These are phyloP conservation scores for Haematococcus lacustris DNA, from an alignment of 139 green algal genomes.

Conservation along the genomic window DNA sequence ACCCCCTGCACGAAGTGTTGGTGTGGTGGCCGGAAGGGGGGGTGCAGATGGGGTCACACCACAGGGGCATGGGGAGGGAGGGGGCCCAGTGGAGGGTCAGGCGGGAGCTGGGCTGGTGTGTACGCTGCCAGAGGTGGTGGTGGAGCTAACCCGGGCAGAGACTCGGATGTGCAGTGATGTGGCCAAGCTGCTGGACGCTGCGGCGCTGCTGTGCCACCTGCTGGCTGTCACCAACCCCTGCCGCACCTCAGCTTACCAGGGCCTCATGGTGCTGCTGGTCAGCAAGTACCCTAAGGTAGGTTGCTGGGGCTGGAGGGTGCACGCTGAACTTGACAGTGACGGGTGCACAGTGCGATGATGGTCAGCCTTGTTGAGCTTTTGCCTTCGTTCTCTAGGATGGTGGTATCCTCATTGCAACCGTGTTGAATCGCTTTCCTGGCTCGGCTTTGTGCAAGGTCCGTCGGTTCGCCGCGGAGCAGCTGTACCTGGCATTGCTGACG, in stretches of 20 bases:
- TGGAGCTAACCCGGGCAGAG: slow-evolving; percentile 43
- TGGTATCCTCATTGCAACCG: not conserved
- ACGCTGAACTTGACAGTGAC: not conserved
- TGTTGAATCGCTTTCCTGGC: not conserved
- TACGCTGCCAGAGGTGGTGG: slow-evolving; percentile 18
- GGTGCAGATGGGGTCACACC: too few species aligned
- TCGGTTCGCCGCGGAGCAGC: slow-evolving; percentile 67
- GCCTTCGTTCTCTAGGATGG: not conserved
- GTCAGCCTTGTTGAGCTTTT: not conserved
- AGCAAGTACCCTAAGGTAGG: slow-evolving; percentile 55
- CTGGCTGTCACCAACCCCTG: slow-evolving; percentile 11
- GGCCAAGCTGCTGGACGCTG: slow-evolving; percentile 45
- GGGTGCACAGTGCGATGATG: too few species aligned
- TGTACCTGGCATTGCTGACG: slow-evolving; percentile 73
- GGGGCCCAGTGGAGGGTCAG: slow-evolving; percentile 1
- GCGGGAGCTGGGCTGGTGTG: not conserved
- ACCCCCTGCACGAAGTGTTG: too few species aligned
- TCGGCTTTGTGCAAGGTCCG: slow-evolving; percentile 38
- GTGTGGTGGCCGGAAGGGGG: too few species aligned
- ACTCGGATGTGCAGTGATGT: slow-evolving; percentile 58
- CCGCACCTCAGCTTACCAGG: slow-evolving; percentile 40
- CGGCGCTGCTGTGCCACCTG: slow-evolving; percentile 19
- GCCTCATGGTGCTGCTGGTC: slow-evolving; percentile 53
- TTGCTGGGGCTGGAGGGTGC: not conserved
- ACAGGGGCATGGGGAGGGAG: too few species aligned